Evolutionary conservation across 148 eudicot species (phyloP), one percentile per base, ranked within the genome.

Genomic region (Polygonum maritimum): DNA sequence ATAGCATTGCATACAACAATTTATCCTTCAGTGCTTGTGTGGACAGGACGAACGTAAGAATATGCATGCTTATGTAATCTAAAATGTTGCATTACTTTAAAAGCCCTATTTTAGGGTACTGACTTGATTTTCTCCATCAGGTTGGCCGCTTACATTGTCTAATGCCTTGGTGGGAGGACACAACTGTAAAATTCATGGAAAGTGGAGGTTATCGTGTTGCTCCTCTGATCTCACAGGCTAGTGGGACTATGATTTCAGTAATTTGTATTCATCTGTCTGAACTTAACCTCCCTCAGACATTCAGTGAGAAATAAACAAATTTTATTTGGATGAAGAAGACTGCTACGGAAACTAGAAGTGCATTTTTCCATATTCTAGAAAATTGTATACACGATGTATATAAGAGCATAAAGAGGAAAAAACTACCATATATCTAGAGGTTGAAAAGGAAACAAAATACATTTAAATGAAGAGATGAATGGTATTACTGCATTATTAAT

Each of bases 81-180:
- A 26, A 16, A n/a, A 45, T 58, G 18, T 60, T 31, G 15, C 15
- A 33, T 36, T 33, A 38, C 71, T 15, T n/a, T 45, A 14, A 38
- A 36, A 67, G 38, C 18, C 70, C 44, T 15, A 36, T 15, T 75
- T 33, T 58, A 48, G 36, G 48, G 41, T 65, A 13, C 58, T 41
- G 41, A 4, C 13, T 36, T 38, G 9, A 67, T 69, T 60, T 26
- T 21, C 75, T 39, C 69, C 18, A 22, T 76, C 84, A 95, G 97
- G 85, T 92, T 76, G 96, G 94, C 16, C 96, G 98, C 75, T 84
- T 95, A 82, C 98, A 95, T 84, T 92, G 97, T 76, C 76, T 85
- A 52, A 80, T 85, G 73, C 96, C 97, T 77, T 92, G 98, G 97
- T 95, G 98, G 98, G 92, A 82, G 74, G 97, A 95, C 81, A 88